Evolutionary conservation across 2,329 filamentous ascomycete species (phyloP).

Genomic region (Sarocladiaceae sp.): DNA sequence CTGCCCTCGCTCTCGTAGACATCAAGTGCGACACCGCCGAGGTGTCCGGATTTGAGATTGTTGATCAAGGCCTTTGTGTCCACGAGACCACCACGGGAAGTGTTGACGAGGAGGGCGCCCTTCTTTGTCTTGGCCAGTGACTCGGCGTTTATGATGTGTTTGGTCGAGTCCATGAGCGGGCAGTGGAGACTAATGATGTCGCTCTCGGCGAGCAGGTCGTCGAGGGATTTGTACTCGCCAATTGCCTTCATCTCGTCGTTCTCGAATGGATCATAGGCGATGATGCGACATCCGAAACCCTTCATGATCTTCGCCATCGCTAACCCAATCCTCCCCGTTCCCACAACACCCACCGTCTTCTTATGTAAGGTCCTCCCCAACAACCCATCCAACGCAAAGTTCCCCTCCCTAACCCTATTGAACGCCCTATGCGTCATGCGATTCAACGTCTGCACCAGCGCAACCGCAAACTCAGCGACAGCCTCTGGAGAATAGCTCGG

Average conservation of each 20-base stretch:
- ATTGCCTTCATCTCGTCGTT: slow-evolving; percentile 40
- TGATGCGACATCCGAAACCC: slow-evolving; percentile 60
- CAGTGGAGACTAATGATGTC: slow-evolving; percentile 65
- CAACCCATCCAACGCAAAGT: slow-evolving; percentile 63
- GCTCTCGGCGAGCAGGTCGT: slow-evolving; percentile 47
- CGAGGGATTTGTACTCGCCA: slow-evolving; percentile 50
- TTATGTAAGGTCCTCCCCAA: slow-evolving; percentile 57
- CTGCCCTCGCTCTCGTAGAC: slow-evolving; percentile 64
- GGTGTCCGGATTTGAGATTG: slow-evolving; percentile 54
- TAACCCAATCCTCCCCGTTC: slow-evolving; percentile 62
- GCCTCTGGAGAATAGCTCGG: slow-evolving; percentile 66
- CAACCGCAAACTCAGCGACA: slow-evolving; percentile 67
- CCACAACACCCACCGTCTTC: slow-evolving; percentile 63
- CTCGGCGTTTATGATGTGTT: slow-evolving; percentile 54
- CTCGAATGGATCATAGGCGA: slow-evolving; percentile 57
- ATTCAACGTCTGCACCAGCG: slow-evolving; percentile 63
- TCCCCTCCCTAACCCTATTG: slow-evolving; percentile 64
- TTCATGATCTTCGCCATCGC: slow-evolving; percentile 56
- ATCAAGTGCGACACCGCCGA: slow-evolving; percentile 62
- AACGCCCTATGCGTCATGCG: slow-evolving; percentile 65
- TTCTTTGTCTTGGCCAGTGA: slow-evolving; percentile 53
- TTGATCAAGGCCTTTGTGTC: slow-evolving; percentile 56
- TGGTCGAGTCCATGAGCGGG: slow-evolving; percentile 56
- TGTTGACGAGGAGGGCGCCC: slow-evolving; percentile 62
- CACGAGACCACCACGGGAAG: slow-evolving; percentile 62